Evolutionary conservation across 2,329 filamentous ascomycete species (phyloP).

Genomic region (Akanthomyces uredinophilus): DNA sequence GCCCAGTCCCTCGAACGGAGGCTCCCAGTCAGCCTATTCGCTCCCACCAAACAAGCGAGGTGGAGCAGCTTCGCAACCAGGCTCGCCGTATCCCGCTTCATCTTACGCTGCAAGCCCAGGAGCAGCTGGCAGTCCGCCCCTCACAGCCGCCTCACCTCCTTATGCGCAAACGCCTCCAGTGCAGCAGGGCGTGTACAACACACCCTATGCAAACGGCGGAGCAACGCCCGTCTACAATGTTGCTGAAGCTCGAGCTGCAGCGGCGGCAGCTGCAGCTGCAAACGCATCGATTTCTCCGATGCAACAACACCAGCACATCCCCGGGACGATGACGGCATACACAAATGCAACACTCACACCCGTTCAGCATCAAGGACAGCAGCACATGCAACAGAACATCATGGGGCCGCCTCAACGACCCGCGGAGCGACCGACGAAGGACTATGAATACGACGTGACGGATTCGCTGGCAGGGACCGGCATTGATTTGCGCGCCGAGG

Average conservation of each 20-base stretch:
- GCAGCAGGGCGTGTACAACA: slow-evolving; percentile 26
- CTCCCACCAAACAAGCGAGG: slow-evolving; percentile 67
- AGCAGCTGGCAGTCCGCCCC: slow-evolving; percentile 35
- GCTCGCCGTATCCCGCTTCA: slow-evolving; percentile 54
- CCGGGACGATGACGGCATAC: slow-evolving; percentile 23
- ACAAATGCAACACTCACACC: slow-evolving; percentile 27
- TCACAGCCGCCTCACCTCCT: slow-evolving; percentile 32
- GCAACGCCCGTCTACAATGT: slow-evolving; percentile 31
- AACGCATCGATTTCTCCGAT: slow-evolving; percentile 28
- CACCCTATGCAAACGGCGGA: slow-evolving; percentile 36
- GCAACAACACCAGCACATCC: slow-evolving; percentile 28
- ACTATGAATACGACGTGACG: slow-evolving; percentile 66
- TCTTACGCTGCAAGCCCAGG: slow-evolving; percentile 45
- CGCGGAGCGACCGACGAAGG: slow-evolving; percentile 57
- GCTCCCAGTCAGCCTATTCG: slow-evolving; percentile 46
- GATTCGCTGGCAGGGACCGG: slow-evolving; percentile 81
- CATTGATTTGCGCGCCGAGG: slow-evolving; percentile 81
- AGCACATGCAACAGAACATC: slow-evolving; percentile 17
- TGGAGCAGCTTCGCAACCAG: slow-evolving; percentile 61
- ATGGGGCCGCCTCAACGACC: slow-evolving; percentile 59
- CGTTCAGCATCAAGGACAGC: slow-evolving; percentile 20
- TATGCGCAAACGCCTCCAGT: slow-evolving; percentile 31
- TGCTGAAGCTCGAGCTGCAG: slow-evolving; percentile 28
- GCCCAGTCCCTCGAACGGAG: slow-evolving; percentile 55
- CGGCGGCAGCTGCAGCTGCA: slow-evolving; percentile 25